Evolutionary conservation across 441 rosid genomes (phyloP).

Genomic region (Erysimum cheiri): DNA sequence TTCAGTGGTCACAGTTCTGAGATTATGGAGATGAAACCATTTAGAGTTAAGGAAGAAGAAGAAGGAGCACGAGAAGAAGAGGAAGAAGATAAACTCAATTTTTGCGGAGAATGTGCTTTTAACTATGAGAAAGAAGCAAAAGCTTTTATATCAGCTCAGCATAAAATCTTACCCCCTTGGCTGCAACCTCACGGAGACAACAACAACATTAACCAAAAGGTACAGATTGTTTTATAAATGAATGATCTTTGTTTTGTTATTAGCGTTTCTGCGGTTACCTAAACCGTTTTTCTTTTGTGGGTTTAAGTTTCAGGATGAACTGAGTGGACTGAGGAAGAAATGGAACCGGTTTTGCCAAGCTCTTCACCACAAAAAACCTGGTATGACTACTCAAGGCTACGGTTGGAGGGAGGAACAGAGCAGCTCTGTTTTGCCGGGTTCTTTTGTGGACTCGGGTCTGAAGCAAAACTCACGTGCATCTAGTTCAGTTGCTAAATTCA

Average conservation of each 20-base stretch:
- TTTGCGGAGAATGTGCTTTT: conserved; percentile 79
- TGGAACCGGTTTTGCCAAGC: conserved; percentile 77
- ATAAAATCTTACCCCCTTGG: conserved; percentile 76
- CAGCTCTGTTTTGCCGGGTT: conserved; percentile 51
- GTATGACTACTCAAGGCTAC: conserved; percentile 48
- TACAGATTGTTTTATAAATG: conserved; percentile 29
- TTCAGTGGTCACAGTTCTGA: conserved; percentile 42
- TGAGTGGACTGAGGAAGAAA: conserved; percentile 60
- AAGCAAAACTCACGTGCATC: conserved; percentile 46
- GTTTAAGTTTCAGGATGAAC: conserved; percentile 57
- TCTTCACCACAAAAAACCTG: conserved; percentile 57
- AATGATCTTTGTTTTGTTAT: background rate
- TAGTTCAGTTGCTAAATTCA: conserved; percentile 65
- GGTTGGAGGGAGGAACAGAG: conserved; percentile 63
- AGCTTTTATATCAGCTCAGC: conserved; percentile 54
- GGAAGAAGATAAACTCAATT: conserved; percentile 58
- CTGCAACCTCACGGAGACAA: conserved; percentile 57
- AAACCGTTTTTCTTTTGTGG: conserved; percentile 18
- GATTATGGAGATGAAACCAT: conserved; percentile 60
- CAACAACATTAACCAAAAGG: conserved; percentile 57
- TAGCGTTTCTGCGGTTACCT: background rate
- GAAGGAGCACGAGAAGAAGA: conserved; percentile 44
- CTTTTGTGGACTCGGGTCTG: conserved; percentile 49
- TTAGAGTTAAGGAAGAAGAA: conserved; percentile 54
- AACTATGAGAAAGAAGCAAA: conserved; percentile 80